phyloP scores from a whole-genome alignment of 495 filamentous ascomycete species.

The Penicillium turbatum region DNA sequence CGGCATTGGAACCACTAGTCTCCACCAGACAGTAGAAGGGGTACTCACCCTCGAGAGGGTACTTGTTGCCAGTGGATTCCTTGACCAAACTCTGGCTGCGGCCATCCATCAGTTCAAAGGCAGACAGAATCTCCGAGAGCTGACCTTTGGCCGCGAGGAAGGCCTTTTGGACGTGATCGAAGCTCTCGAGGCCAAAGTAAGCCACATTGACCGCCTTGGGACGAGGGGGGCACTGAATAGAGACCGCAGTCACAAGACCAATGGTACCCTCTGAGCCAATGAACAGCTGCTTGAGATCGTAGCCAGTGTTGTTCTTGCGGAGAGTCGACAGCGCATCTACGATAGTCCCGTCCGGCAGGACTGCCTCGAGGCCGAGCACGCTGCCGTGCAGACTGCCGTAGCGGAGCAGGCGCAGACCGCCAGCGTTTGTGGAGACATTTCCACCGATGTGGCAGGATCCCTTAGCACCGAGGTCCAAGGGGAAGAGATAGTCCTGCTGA shows the following conservation, averaged over 20 bases:
- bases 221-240: constrained; percentile 82
- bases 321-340: constrained; percentile 80
- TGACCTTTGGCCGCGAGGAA: constrained; percentile 85
- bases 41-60: constrained; percentile 73
- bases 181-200: constrained; percentile 80
- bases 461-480: constrained; percentile 92
- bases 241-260: constrained; percentile 86
- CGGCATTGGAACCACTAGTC: constrained; percentile 88
- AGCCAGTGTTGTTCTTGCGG: constrained; percentile 97
- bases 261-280: constrained; percentile 94
- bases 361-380: constrained; percentile 87
- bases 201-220: constrained; percentile 84
- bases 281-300: constrained; percentile 96
- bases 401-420: constrained; percentile 80
- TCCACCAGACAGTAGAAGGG: constrained; percentile 97
- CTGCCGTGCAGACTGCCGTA: constrained; percentile 94
- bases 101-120: constrained; percentile 95
- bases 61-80: constrained; percentile 66
- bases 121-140: constrained; percentile 90
- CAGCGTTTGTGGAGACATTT: constrained; percentile 97
- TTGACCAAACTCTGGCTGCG: constrained; percentile 71
- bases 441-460: constrained; percentile 96
- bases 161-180: constrained; percentile 75
- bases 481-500: constrained; percentile 79
- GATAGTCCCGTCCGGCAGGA: constrained; percentile 86